phyloP scores from a whole-genome alignment of 371 early-diverging fungal species.

The Entomophthora muscae region DNA sequence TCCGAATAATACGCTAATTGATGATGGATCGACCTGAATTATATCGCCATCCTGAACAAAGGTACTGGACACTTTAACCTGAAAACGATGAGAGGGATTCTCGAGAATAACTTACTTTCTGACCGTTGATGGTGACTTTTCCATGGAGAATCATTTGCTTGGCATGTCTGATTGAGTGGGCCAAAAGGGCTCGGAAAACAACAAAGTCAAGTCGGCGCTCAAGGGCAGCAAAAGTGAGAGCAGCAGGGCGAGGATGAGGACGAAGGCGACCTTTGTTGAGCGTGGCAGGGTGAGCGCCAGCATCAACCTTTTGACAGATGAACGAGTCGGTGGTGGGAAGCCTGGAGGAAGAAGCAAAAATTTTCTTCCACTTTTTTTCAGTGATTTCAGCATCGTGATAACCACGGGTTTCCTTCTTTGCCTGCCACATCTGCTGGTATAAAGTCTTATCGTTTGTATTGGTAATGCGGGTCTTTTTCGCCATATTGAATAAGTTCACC shows the following conservation, averaged over 20 bases:
- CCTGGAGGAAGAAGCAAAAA: slow-evolving; percentile 35
- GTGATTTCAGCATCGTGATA: slow-evolving; percentile 79
- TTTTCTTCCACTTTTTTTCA: slow-evolving; percentile 60
- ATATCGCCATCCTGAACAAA: slow-evolving; percentile 78
- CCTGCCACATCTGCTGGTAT: slow-evolving; percentile 85
- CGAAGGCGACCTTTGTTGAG: no score
- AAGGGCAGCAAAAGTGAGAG: slow-evolving; percentile 68
- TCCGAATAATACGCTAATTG: slow-evolving; percentile 48
- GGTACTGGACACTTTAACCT: background rate
- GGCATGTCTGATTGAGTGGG: slow-evolving; percentile 66
- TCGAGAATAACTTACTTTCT: slow-evolving; percentile 30
- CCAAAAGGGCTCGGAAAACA: slow-evolving; percentile 81
- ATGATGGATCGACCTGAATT: slow-evolving; percentile 58
- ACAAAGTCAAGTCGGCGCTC: slow-evolving; percentile 86
- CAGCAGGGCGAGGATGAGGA: slow-evolving; percentile 58
- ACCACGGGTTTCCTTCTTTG: slow-evolving; percentile 80
- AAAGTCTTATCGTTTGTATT: slow-evolving; percentile 53
- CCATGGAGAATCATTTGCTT: slow-evolving; percentile 66
- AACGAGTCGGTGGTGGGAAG: slow-evolving; percentile 45
- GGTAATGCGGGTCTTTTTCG: slow-evolving; percentile 28
- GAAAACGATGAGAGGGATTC: no score
- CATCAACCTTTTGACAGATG: background rate
- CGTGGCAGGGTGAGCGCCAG: no score
- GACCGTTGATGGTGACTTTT: slow-evolving; percentile 81
- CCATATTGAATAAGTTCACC: slow-evolving; percentile 73